Evolutionary conservation across 23 red algal species (phyloP).

Genomic region (Porphyridium purpureum): DNA sequence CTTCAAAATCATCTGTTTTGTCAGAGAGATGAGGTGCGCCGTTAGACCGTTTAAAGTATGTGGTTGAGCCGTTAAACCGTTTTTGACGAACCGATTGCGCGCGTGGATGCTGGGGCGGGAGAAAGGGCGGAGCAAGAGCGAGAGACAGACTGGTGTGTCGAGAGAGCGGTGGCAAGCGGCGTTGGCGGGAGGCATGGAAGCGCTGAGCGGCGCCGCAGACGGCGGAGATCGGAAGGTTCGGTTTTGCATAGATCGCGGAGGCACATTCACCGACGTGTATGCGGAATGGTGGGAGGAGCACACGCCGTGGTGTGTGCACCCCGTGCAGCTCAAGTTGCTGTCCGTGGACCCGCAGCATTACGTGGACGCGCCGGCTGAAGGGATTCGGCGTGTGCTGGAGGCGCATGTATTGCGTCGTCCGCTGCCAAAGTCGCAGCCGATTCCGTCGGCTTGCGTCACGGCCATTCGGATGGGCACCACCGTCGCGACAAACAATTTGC

Average conservation of each 20-base stretch:
- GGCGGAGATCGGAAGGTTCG: too few species aligned
- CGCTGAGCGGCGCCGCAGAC: too few species aligned
- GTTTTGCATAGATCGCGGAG: slow-evolving; percentile 79
- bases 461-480: slow-evolving; percentile 97
- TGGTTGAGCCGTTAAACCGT: too few species aligned
- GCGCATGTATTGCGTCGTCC: neutral
- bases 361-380: slow-evolving; percentile 77
- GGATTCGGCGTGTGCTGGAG: slow-evolving; percentile 68
- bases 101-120: too few species aligned
- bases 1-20: too few species aligned
- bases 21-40: too few species aligned
- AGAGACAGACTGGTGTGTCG: too few species aligned
- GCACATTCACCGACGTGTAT: slow-evolving; percentile 97
- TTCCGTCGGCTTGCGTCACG: slow-evolving; percentile 44
- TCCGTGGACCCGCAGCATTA: slow-evolving; percentile 84
- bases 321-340: slow-evolving; percentile 57
- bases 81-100: too few species aligned
- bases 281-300: slow-evolving; percentile 18
- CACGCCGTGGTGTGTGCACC: slow-evolving; percentile 4
- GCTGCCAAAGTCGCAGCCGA: slow-evolving; percentile 9
- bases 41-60: too few species aligned
- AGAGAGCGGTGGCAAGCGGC: too few species aligned
- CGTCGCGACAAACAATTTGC: slow-evolving; percentile 86
- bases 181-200: too few species aligned
- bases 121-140: too few species aligned